Evolutionary conservation across 208 protist species (phyloP), one percentile per base, ranked within the genome.

Genomic region (Tetramitus jugosus): DNA sequence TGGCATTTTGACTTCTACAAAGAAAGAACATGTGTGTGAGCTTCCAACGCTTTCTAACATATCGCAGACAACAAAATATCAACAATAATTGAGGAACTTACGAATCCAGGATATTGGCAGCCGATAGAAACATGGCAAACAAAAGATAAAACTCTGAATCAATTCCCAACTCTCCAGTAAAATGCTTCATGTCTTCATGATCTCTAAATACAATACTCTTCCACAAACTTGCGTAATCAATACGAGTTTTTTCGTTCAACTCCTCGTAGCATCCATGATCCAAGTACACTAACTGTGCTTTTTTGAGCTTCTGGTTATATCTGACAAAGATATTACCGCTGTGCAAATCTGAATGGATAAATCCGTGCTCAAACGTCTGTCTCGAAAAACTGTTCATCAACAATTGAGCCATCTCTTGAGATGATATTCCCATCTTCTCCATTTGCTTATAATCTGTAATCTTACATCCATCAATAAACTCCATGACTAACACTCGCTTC

Each of bases 331-430:
- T 75, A 72, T 88, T 88, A 20, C 82, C 82, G 2, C 75, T 69
- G 62, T 88, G 85, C 3, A 64, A 45, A 49, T 86, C 83, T 31
- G 65, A 72, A 60, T 91, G 88, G 1, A 90, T 37, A 64, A 82
- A 89, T 35, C 84, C 84, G 68, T 82, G 74, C 0, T 83, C 3
- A 52, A 89, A 91, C 31, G 87, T 87, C 49, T 84, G 76, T 13
- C 84, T 75, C 8, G 78, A 43, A 64, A 83, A 86, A 17, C 81
- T 56, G 1, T 77, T 78, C 0, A 69, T 42, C 35, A 61, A 43
- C 39, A 8, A 39, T 53, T 35, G 17, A 17, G 46, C 17, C 17
- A 61, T 23, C 17, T 69, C 61, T 0, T 35, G 2, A 20, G 45
- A 33, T 29, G 6, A 71, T 49, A 49, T 2, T 49, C 31, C 23